Evolutionary conservation across 495 filamentous ascomycete genomes (phyloP).

Genomic region (Podospora pseudocomata): DNA sequence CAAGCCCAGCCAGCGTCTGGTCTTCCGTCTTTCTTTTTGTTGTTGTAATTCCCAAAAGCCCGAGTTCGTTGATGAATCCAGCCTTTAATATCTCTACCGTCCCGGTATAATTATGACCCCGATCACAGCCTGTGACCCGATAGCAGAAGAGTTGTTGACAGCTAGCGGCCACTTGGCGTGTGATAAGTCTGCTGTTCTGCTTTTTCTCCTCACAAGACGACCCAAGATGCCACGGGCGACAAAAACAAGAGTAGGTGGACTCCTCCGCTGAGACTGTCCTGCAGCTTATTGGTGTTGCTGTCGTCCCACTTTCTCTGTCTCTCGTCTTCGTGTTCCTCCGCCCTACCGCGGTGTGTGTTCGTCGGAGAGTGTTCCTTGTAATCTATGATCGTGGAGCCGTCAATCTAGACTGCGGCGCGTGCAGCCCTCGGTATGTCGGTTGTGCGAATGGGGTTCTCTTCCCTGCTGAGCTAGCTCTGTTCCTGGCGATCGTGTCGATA

Average conservation of each 20-base stretch:
- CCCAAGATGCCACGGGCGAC: not conserved
- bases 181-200: conserved; percentile 14
- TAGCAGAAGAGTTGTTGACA: conserved; percentile 14
- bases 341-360: not conserved
- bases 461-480: conserved; percentile 17
- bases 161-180: conserved; percentile 34
- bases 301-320: not conserved
- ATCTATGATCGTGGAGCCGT: conserved; percentile 1
- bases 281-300: conserved; percentile 8
- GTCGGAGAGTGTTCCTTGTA: not conserved
- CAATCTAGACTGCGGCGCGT: conserved; percentile 1
- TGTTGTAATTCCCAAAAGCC: conserved; percentile 12
- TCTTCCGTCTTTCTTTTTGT: conserved; percentile 2
- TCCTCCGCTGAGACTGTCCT: conserved; percentile 9
- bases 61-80: conserved; percentile 22
- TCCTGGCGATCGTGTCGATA: conserved; percentile 18
- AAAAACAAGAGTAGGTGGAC: not conserved
- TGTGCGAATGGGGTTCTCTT: not conserved
- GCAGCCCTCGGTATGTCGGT: not conserved
- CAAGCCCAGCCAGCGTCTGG: conserved; percentile 10
- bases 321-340: not conserved
- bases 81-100: conserved; percentile 9
- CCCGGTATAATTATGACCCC: conserved; percentile 16
- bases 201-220: not conserved
- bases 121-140: conserved; percentile 18